Conservation (phyloP, 1,139 yeast genomes). For the Yamadazyma atlantica region DNA sequence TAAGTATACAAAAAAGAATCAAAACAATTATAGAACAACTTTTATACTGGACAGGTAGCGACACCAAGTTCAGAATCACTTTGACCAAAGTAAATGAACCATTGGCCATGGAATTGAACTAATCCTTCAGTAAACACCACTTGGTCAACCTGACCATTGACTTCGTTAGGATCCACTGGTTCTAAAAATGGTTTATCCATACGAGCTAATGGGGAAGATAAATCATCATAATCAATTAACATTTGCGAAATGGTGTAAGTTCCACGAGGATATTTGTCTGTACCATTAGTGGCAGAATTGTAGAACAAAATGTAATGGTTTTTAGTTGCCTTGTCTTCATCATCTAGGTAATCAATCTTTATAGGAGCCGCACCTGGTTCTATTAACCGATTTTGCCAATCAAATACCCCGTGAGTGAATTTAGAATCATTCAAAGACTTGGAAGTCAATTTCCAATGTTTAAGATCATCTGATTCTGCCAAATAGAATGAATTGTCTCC, state of each 20-base stretch:
- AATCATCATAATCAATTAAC: constrained; percentile 43
- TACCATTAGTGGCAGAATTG: constrained; percentile 43
- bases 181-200: constrained; percentile 36
- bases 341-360: constrained; percentile 24
- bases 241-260: constrained; percentile 42
- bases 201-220: constrained; percentile 41
- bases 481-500: constrained; percentile 43
- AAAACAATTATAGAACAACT: constrained; percentile 1
- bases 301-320: constrained; percentile 41
- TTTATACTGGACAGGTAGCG: constrained; percentile 29
- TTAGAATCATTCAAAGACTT: constrained; percentile 21
- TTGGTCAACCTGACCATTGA: constrained; percentile 41
- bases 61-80: constrained; percentile 48
- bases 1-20: not conserved
- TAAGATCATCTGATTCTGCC: constrained; percentile 36
- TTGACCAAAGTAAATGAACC: constrained; percentile 47
- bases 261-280: constrained; percentile 26
- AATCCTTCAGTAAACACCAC: constrained; percentile 49
- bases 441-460: constrained; percentile 32
- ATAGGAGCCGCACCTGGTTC: constrained; percentile 49
- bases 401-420: constrained; percentile 31
- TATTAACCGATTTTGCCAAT: constrained; percentile 38
- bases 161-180: constrained; percentile 39
- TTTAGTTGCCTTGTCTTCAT: constrained; percentile 24
- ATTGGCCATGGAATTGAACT: constrained; percentile 43